Base-by-base conservation (phyloP, 495 filamentous ascomycete species). In the Wilcoxina mikolae region DNA sequence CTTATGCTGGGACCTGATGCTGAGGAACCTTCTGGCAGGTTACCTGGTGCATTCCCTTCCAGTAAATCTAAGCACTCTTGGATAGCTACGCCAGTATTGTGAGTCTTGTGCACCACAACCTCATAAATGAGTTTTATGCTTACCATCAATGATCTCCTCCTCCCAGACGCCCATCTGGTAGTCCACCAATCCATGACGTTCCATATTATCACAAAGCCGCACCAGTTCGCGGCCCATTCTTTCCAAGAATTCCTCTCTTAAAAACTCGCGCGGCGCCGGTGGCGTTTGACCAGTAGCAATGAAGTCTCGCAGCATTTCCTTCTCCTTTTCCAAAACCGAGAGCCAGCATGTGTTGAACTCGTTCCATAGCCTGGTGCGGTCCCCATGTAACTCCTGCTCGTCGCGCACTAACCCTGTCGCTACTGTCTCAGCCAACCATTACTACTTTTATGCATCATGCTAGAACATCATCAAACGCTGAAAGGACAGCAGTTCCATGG, bases 91-190 rank as follows among this genome's bases (percentile, higher is more conserved):
- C 51, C 46, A 4, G 20, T 12, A 15, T 29, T 27, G 12, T 9
- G 9, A 49, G 27, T 28, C 3, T 7, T 17, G 11, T 28, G 24
- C 47, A 12, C 9, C 10, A 17, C 9, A 4, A 50, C 15, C 2
- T n/a, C n/a, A n/a, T n/a, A n/a, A n/a, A n/a, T n/a, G n/a, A n/a
- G n/a, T n/a, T n/a, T n/a, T n/a, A 27, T 1, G 12, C 49, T 20
- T 74, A 91, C 87, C 75, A 50, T 75, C 76, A 44, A 94, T 75
- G 59, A 98, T 95, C 59, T 85, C 83, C 66, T 95, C 89, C 68
- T 96, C 91, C 78, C 85, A 90, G 43, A 96, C 85, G 2, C 91
- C 91, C 71, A 94, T 91, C 62, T 96, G 83, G 67, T 95, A 98
- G 70, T 98, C 91, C 4, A 98, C 90, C 24, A 98, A 71, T 15